Evolutionary conservation across 139 green algal species (phyloP).

Genomic region (Chlorella sp.): DNA sequence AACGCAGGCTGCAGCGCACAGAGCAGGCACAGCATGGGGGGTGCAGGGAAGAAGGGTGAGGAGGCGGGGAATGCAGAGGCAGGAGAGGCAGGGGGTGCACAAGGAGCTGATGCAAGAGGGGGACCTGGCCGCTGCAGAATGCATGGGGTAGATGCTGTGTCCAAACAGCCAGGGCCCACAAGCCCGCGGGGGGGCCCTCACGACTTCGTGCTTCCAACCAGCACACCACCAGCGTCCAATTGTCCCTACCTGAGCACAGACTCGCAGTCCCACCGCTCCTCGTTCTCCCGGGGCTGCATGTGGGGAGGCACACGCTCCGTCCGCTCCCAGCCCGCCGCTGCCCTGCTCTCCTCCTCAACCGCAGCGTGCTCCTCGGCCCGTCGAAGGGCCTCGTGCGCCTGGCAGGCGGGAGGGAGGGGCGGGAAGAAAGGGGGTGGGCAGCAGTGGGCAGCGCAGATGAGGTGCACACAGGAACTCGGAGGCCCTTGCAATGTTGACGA

Average conservation of each 20-base stretch:
- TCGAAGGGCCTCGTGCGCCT: conserved; percentile 31
- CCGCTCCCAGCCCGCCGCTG: background rate
- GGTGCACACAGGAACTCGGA: too few relatives aligned
- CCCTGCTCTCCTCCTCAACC: background rate
- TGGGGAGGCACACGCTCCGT: conserved; percentile 32
- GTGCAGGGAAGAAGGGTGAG: background rate
- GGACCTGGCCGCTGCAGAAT: background rate
- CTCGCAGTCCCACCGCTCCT: conserved; percentile 92
- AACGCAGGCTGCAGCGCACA: conserved; percentile 59
- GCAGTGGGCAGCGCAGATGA: background rate
- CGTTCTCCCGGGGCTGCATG: background rate
- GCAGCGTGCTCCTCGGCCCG: conserved; percentile 24
- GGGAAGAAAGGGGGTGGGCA: too few relatives aligned
- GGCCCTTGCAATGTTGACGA: too few relatives aligned
- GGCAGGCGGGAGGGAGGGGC: background rate
- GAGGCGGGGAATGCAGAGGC: background rate
- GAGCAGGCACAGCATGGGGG: background rate
- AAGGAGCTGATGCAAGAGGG: background rate
- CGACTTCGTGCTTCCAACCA: too few relatives aligned
- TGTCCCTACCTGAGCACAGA: conserved; percentile 63
- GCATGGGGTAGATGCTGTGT: background rate
- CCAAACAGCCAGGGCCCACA: too few relatives aligned
- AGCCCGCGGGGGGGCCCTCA: too few relatives aligned
- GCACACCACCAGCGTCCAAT: background rate
- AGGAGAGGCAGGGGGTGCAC: too few relatives aligned